Evolutionary conservation across 2,329 filamentous ascomycete genomes (phyloP).

Genomic region (Aspergillus intermedius): DNA sequence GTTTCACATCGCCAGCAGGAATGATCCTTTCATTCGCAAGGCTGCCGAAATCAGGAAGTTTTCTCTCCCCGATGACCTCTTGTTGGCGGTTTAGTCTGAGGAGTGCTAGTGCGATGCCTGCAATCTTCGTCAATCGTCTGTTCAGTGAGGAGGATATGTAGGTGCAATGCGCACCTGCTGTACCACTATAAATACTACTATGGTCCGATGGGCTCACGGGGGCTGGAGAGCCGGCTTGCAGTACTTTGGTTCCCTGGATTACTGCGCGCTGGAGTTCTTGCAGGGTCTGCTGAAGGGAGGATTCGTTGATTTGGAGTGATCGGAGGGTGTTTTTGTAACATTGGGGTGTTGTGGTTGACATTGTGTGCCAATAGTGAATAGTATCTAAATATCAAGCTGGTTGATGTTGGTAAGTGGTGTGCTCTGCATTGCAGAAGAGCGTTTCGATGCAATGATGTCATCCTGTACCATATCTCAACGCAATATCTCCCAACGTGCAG

Average conservation of each 20-base stretch:
- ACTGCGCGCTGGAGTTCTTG: not conserved
- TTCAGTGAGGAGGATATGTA: not conserved
- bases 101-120: not conserved
- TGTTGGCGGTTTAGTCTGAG: not conserved
- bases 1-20: not conserved
- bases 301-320: not conserved
- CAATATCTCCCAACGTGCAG: no score
- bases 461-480: no score
- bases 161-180: not conserved
- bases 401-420: not conserved
- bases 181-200: not conserved
- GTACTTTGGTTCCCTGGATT: not conserved
- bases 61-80: not conserved
- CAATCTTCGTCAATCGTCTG: not conserved
- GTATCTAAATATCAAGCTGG: not conserved
- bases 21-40: not conserved
- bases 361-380: not conserved
- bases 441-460: not conserved
- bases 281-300: not conserved
- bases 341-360: not conserved
- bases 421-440: not conserved
- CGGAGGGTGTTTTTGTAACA: not conserved
- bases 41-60: not conserved
- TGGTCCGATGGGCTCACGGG: not conserved
- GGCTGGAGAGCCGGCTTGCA: not conserved